These are phyloP conservation scores for Amauroascus niger DNA, from an alignment of 2,329 filamentous ascomycete species.

Conservation along the genomic window DNA sequence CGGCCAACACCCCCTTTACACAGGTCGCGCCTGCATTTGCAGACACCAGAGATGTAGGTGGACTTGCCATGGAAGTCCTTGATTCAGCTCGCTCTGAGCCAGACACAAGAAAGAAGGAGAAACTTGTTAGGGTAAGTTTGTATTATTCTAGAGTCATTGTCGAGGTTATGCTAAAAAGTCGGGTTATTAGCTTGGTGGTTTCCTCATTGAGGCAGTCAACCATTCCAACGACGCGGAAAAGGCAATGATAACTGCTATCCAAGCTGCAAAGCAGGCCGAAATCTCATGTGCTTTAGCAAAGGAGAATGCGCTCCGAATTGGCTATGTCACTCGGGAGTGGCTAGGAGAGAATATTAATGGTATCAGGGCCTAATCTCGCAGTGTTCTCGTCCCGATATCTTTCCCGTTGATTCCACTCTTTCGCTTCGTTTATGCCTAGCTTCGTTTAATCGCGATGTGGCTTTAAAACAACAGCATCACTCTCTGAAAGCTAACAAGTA, in stretches of 20 bases:
- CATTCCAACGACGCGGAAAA: constrained; percentile 20
- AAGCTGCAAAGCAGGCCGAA: constrained; percentile 20
- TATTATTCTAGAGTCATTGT: neutral
- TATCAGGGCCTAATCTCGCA: neutral
- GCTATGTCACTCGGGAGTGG: constrained; percentile 12
- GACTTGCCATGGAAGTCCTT: constrained; percentile 17
- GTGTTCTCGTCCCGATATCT: neutral
- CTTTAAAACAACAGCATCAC: neutral
- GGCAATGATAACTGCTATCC: constrained; percentile 19
- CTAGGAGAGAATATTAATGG: neutral
- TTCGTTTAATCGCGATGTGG: too few species aligned
- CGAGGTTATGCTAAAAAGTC: neutral
- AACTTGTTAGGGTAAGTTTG: constrained; percentile 17
- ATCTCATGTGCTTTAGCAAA: constrained; percentile 19
- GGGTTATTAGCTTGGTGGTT: constrained; percentile 15
- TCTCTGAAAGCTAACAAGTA: neutral
- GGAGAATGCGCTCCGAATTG: constrained; percentile 18
- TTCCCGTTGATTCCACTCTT: neutral
- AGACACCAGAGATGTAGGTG: constrained; percentile 15
- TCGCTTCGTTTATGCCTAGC: neutral
- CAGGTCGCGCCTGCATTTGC: constrained; percentile 15
- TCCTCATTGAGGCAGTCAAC: constrained; percentile 20
- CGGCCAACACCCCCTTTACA: neutral
- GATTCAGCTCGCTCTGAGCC: constrained; percentile 16
- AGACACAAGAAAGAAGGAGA: constrained; percentile 16